Conservation (phyloP, 345 rosid species). For the Leavenworthia alabamica region DNA sequence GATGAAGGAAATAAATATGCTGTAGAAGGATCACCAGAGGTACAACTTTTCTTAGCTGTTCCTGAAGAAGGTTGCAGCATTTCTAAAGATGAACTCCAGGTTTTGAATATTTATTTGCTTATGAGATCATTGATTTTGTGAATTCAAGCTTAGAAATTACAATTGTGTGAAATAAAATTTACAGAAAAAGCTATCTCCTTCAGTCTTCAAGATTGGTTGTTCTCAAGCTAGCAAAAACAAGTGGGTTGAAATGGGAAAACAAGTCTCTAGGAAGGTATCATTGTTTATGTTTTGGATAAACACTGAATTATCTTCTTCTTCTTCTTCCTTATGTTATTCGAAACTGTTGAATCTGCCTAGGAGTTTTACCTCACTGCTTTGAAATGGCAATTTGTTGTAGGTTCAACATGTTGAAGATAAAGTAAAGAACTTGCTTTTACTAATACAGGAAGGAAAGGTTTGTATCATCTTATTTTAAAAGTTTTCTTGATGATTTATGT, state of each 20-base stretch:
- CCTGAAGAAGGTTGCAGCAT: constrained; percentile 66
- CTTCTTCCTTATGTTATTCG: too few species aligned
- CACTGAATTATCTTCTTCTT: too few species aligned
- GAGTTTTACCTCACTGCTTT: too few species aligned
- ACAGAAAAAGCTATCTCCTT: constrained; percentile 63
- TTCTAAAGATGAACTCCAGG: constrained; percentile 70
- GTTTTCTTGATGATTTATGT: neutral
- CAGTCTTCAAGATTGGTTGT: constrained; percentile 61
- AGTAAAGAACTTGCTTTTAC: constrained; percentile 51
- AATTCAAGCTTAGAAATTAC: too few species aligned
- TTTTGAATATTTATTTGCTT: too few species aligned
- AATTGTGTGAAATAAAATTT: too few species aligned
- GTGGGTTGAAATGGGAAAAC: constrained; percentile 84
- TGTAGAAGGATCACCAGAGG: constrained; percentile 75
- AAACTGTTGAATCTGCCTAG: too few species aligned
- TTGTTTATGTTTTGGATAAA: too few species aligned
- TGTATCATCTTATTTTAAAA: neutral
- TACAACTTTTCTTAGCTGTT: constrained; percentile 62
- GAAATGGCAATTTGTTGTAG: constrained; percentile 32
- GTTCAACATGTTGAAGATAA: constrained; percentile 70
- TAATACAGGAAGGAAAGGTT: constrained; percentile 55
- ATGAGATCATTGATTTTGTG: too few species aligned
- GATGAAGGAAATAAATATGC: constrained; percentile 77
- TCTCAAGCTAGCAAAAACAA: constrained; percentile 70
- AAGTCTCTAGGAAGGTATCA: constrained; percentile 80